Evolutionary conservation across 1,139 yeast genomes (phyloP).

Genomic region (Spathaspora sp.): DNA sequence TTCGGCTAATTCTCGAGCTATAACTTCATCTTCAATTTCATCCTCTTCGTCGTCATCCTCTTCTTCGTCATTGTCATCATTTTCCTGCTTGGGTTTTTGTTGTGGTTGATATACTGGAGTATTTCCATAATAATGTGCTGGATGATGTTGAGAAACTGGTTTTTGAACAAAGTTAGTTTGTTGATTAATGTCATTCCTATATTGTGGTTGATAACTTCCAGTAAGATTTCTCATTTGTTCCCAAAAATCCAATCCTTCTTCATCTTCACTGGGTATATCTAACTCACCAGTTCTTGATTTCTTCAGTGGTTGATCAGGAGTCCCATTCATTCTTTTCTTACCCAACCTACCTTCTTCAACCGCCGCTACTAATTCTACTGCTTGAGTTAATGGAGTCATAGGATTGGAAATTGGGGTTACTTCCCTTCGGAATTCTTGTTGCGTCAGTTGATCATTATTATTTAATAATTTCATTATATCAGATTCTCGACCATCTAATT

Average conservation of each 20-base stretch:
- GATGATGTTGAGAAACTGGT: conserved; percentile 52
- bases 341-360: conserved; percentile 24
- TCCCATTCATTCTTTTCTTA: conserved; percentile 11
- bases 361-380: conserved; percentile 43
- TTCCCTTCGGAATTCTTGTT: conserved; percentile 9
- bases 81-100: conserved; percentile 3
- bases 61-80: conserved; percentile 7
- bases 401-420: conserved; percentile 20
- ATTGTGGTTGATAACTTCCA: conserved; percentile 17
- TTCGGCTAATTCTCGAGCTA: conserved; percentile 22
- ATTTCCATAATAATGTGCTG: conserved; percentile 18
- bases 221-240: conserved; percentile 61
- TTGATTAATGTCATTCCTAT: conserved; percentile 11
- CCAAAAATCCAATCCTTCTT: conserved; percentile 65
- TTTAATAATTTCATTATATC: conserved; percentile 44
- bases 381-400: conserved; percentile 44
- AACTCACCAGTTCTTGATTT: conserved; percentile 8
- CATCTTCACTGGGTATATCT: conserved; percentile 22
- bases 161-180: conserved; percentile 12
- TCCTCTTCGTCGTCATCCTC: conserved; percentile 7
- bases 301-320: conserved; percentile 4
- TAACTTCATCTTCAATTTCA: conserved; percentile 12
- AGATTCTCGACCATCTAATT: conserved; percentile 27
- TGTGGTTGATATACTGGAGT: conserved; percentile 4
- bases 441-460: conserved; percentile 9